phyloP scores from a whole-genome alignment of 2,329 filamentous ascomycete species.

The Epicoccum sorghinum region DNA sequence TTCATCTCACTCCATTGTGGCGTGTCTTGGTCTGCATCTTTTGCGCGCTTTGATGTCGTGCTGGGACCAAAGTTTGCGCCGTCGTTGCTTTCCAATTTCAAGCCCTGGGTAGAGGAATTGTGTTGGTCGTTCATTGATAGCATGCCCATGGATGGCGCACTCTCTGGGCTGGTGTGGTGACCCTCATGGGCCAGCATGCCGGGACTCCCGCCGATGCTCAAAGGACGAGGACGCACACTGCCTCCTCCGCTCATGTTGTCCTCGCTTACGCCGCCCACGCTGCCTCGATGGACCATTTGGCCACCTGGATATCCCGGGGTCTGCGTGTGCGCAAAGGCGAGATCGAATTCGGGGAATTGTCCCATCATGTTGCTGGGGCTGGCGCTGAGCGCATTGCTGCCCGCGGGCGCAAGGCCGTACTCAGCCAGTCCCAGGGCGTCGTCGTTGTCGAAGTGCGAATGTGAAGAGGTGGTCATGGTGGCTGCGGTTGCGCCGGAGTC shows the following conservation, averaged over 20 bases:
- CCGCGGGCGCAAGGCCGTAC: constrained; percentile 41
- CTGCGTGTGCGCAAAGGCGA: constrained; percentile 35
- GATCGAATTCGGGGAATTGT: constrained; percentile 42
- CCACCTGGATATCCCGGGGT: constrained; percentile 21
- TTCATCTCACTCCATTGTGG: constrained; percentile 61
- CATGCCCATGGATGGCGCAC: constrained; percentile 37
- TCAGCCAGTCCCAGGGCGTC: constrained; percentile 44
- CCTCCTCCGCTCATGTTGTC: constrained; percentile 36
- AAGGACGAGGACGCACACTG: constrained; percentile 35
- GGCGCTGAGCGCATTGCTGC: constrained; percentile 11
- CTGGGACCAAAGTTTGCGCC: constrained; percentile 30
- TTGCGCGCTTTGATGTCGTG: constrained; percentile 35
- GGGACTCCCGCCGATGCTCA: constrained; percentile 43
- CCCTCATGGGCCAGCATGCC: constrained; percentile 36
- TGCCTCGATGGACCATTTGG: constrained; percentile 34
- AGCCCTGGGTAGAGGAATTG: constrained; percentile 32
- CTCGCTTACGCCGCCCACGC: constrained; percentile 41
- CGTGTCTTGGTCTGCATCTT: constrained; percentile 40
- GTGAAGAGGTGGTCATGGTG: constrained; percentile 38
- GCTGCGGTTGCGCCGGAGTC: constrained; percentile 34
- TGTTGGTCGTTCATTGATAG: constrained; percentile 39
- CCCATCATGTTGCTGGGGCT: constrained; percentile 35
- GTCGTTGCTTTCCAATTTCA: constrained; percentile 38
- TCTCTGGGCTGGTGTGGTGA: constrained; percentile 46
- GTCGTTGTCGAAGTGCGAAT: constrained; percentile 39